Base-by-base conservation (phyloP, 768 basidiomycete genomes). In the Podaxis sp. region DNA sequence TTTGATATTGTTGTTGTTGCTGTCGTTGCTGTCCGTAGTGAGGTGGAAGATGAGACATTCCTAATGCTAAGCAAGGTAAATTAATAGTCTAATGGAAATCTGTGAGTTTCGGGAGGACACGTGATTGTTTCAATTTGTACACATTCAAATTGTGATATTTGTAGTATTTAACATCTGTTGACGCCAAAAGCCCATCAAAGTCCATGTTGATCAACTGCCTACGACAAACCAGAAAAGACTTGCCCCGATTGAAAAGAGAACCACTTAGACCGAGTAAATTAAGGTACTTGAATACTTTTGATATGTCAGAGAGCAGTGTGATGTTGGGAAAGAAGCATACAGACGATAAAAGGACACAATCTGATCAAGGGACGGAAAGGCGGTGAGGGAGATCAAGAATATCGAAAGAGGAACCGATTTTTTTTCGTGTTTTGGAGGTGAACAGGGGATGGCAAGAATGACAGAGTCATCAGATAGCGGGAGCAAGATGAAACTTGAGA, bases 271-370 rank as follows among this genome's bases (percentile, higher is more conserved):
- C 28, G 58, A 60, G 59, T 60, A 61, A 61, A 61, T 61, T 61
- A 61, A 54, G 59, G 52, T 61, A 61, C n/a, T 61, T 28, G 52
- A 44, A 52, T 61, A 61, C 59, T 61, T 61, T 61, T 61, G 53
- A 55, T 38, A 55, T 50, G 48, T 63, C 46, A 27, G 60, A 55
- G 37, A 55, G 50, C 51, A 59, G 53, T 54, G 42, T 36, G 57
- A 62, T 47, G 61, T 59, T 18, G 59, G 55, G 51, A 56, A 59
- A 55, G 55, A 52, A 63, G 57, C 56, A 62, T 61, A 50, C 54
- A 62, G 59, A 57, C 50, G 58, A 46, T 23, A 54, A 59, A 53
- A 57, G 37, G 50, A 57, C 51, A 38, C 36, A 62, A 57, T 50
- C 37, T 51, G 54, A 46, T 27, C 57, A 37, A 56, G 35, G 57